Evolutionary conservation across 1,284 basidiomycete species (phyloP).

Genomic region (Pisolithus thermaeus): DNA sequence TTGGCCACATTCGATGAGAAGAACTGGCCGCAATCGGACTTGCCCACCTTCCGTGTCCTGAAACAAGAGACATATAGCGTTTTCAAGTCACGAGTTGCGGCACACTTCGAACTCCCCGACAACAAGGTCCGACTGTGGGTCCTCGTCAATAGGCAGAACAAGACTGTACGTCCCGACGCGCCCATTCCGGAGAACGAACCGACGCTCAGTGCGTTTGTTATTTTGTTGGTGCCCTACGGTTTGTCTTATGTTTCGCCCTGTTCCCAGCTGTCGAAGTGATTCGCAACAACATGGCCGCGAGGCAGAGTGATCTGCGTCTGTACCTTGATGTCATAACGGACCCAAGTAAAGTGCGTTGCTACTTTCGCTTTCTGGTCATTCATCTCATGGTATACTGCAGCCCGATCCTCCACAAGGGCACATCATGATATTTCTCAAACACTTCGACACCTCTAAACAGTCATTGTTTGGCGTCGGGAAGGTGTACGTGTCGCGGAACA

Average conservation of each 20-base stretch:
- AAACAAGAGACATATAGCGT: constrained; percentile 91
- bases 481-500: constrained; percentile 82
- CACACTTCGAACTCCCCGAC: constrained; percentile 85
- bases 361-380: background rate
- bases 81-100: constrained; percentile 91
- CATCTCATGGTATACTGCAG: constrained; percentile 30
- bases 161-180: constrained; percentile 97
- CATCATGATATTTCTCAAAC: constrained; percentile 99
- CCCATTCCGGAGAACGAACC: constrained; percentile 94
- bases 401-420: constrained; percentile 72
- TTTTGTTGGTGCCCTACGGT: background rate
- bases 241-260: constrained; percentile 8
- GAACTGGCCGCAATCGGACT: constrained; percentile 90
- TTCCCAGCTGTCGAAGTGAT: constrained; percentile 87
- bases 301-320: constrained; percentile 90
- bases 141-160: constrained; percentile 97
- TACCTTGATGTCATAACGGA: constrained; percentile 93
- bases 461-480: constrained; percentile 86
- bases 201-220: constrained; percentile 60
- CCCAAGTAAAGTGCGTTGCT: constrained; percentile 53
- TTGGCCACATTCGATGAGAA: constrained; percentile 98
- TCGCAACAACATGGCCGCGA: constrained; percentile 96
- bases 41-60: constrained; percentile 93
- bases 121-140: constrained; percentile 94
- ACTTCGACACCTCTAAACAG: constrained; percentile 96